Percentiles rank a stretch among this genome's conserved stretches.
These are phyloP conservation scores for Myochromella boudieri DNA, from an alignment of 768 basidiomycete species.

Conservation along the genomic window DNA sequence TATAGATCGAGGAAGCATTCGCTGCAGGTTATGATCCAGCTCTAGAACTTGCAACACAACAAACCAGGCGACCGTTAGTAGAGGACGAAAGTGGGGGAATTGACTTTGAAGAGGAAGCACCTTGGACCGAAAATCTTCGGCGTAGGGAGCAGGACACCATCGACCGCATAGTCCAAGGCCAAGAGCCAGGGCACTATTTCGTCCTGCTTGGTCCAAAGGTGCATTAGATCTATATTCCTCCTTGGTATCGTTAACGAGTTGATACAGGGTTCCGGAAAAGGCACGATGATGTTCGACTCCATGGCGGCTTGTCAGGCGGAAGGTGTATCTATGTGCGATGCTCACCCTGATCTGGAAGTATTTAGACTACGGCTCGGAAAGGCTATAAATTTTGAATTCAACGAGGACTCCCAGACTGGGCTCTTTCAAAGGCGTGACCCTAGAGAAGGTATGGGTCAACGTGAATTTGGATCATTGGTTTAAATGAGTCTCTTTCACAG, in stretches of 20 bases:
- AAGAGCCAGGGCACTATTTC: slow-evolving; percentile 71
- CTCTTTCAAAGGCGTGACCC: slow-evolving; percentile 85
- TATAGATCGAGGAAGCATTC: slow-evolving; percentile 78
- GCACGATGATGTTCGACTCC: slow-evolving; percentile 80
- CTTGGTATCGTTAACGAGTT: slow-evolving; percentile 8
- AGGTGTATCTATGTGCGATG: slow-evolving; percentile 75
- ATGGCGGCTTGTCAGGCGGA: slow-evolving; percentile 73
- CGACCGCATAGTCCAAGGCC: slow-evolving; percentile 76
- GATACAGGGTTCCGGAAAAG: slow-evolving; percentile 73
- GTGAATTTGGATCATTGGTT: background rate
- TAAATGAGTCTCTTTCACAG: slow-evolving; percentile 24
- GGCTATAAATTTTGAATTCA: slow-evolving; percentile 83
- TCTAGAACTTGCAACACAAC: slow-evolving; percentile 63
- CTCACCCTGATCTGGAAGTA: slow-evolving; percentile 85
- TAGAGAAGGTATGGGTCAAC: slow-evolving; percentile 56
- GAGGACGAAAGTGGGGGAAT: slow-evolving; percentile 27
- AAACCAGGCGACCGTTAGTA: slow-evolving; percentile 30
- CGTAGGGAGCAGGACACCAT: slow-evolving; percentile 75
- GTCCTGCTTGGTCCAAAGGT: slow-evolving; percentile 80
- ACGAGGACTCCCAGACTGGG: slow-evolving; percentile 78
- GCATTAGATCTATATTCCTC: slow-evolving; percentile 2
- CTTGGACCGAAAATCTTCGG: slow-evolving; percentile 62
- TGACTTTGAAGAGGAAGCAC: slow-evolving; percentile 35
- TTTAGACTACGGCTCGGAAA: slow-evolving; percentile 85
- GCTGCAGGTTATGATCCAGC: slow-evolving; percentile 80